Evolutionary conservation across 805 yeast species (phyloP).

Genomic region (Pichia nanzhaoensis): DNA sequence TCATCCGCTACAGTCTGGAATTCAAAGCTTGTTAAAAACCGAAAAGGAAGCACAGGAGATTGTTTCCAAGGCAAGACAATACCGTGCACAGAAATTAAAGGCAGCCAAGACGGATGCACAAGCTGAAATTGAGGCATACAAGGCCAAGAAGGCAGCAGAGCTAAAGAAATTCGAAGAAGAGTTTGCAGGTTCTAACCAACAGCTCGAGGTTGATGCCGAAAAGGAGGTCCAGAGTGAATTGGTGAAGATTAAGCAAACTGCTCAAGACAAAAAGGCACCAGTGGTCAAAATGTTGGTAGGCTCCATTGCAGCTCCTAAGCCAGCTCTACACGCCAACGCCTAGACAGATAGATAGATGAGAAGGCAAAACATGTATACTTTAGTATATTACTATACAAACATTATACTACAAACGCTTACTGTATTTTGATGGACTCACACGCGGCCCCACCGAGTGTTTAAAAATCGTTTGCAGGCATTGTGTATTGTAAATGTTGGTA

Average conservation of each 20-base stretch:
- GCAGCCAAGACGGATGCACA: constrained; percentile 94
- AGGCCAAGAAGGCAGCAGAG: constrained; percentile 75
- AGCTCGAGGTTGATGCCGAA: constrained; percentile 76
- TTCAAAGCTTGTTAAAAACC: constrained; percentile 70
- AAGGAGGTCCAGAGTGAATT: constrained; percentile 65
- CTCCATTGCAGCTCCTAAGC: constrained; percentile 72
- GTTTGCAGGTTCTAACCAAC: constrained; percentile 68
- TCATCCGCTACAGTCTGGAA: constrained; percentile 46
- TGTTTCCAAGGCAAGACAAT: constrained; percentile 87
- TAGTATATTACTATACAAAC: too few relatives aligned
- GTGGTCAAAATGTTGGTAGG: constrained; percentile 75
- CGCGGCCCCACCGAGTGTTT: too few relatives aligned
- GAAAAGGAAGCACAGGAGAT: constrained; percentile 97
- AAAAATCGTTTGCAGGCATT: too few relatives aligned
- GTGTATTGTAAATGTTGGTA: too few relatives aligned
- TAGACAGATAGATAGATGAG: too few relatives aligned
- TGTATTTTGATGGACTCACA: too few relatives aligned
- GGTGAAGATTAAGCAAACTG: constrained; percentile 55
- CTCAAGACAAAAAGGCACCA: constrained; percentile 50
- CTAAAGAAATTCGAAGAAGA: constrained; percentile 64
- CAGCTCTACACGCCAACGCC: constrained; percentile 70
- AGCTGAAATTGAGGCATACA: constrained; percentile 80
- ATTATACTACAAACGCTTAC: too few relatives aligned
- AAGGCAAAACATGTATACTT: too few relatives aligned
- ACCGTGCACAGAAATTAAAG: constrained; percentile 82